Conservation (phyloP, 2,329 filamentous ascomycete species). For the Massarina eburnea region DNA sequence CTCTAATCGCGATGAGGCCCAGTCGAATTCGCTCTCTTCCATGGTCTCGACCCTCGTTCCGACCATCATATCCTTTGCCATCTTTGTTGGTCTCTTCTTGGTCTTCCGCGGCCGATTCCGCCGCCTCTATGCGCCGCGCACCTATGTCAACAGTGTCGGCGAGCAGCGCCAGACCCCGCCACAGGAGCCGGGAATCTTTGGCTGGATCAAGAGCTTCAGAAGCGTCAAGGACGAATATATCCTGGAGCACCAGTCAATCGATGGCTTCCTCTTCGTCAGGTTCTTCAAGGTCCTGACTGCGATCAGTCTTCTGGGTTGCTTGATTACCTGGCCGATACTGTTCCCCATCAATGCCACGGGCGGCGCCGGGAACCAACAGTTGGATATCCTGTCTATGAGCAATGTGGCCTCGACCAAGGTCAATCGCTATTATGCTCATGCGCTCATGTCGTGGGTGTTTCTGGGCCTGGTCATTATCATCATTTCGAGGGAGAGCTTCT, state of each 20-base stretch:
- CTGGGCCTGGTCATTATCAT: slow-evolving; percentile 47
- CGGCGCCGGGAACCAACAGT: slow-evolving; percentile 38
- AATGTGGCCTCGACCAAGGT: slow-evolving; percentile 32
- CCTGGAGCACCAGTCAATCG: slow-evolving; percentile 52
- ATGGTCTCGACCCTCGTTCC: slow-evolving; percentile 40
- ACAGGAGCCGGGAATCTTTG: slow-evolving; percentile 48
- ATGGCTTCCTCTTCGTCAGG: slow-evolving; percentile 52
- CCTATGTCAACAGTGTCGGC: slow-evolving; percentile 49
- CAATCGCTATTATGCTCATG: slow-evolving; percentile 49
- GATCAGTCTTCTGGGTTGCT: slow-evolving; percentile 46
- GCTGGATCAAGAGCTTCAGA: slow-evolving; percentile 55
- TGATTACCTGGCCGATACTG: slow-evolving; percentile 50
- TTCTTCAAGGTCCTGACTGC: slow-evolving; percentile 49
- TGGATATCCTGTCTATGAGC: slow-evolving; percentile 44
- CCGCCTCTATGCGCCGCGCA: slow-evolving; percentile 49
- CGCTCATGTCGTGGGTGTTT: slow-evolving; percentile 47
- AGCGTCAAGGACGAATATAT: slow-evolving; percentile 49
- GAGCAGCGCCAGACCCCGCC: slow-evolving; percentile 51
- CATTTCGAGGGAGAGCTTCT: slow-evolving; percentile 51
- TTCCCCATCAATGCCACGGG: slow-evolving; percentile 51
- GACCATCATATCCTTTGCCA: slow-evolving; percentile 26
- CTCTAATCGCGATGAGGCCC: slow-evolving; percentile 25
- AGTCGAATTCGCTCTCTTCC: slow-evolving; percentile 52
- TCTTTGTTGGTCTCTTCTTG: slow-evolving; percentile 44
- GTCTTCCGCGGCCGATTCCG: slow-evolving; percentile 47